A percentile compares a stretch with the other conserved stretches of the same genome.
Evolutionary conservation across 2,329 filamentous ascomycete genomes (phyloP).

Genomic region (Aspergillus sp.): DNA sequence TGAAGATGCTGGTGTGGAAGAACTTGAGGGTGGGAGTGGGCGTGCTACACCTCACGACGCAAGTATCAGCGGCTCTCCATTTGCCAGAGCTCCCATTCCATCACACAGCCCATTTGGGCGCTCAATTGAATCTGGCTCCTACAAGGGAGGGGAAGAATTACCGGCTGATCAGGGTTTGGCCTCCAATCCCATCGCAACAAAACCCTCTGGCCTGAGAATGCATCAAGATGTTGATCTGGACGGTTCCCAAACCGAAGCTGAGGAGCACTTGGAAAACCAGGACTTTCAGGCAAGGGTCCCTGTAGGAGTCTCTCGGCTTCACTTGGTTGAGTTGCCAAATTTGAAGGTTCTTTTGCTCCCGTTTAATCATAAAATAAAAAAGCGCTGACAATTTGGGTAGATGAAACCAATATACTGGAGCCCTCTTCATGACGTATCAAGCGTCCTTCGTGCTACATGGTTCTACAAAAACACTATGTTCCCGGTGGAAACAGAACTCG

Average conservation of each 20-base stretch:
- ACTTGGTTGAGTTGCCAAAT: slow-evolving; percentile 74
- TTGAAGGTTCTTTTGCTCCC: slow-evolving; percentile 38
- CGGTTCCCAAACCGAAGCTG: slow-evolving; percentile 6
- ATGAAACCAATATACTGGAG: slow-evolving; percentile 99
- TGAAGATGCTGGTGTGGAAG: slow-evolving; percentile 16
- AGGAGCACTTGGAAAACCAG: slow-evolving; percentile 18
- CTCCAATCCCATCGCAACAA: slow-evolving; percentile 11
- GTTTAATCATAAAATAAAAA: background rate
- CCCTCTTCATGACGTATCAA: slow-evolving; percentile 77
- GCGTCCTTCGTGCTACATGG: slow-evolving; percentile 83
- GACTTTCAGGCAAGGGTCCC: slow-evolving; percentile 53
- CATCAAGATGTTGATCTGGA: slow-evolving; percentile 12
- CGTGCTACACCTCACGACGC: slow-evolving; percentile 22
- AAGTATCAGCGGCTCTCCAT: slow-evolving; percentile 43
- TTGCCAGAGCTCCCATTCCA: slow-evolving; percentile 36
- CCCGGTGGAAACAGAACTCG: slow-evolving; percentile 73
- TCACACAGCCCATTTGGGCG: slow-evolving; percentile 22
- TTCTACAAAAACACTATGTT: slow-evolving; percentile 95
- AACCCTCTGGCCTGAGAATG: slow-evolving; percentile 22
- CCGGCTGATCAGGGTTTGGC: background rate
- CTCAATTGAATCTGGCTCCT: slow-evolving; percentile 20
- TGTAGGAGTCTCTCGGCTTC: slow-evolving; percentile 82
- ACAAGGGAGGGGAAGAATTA: slow-evolving; percentile 11
- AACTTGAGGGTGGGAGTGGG: slow-evolving; percentile 15
- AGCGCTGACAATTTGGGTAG: slow-evolving; percentile 28